Conservation (phyloP, 179 eudicot genomes). For the Drosera spatulata region DNA sequence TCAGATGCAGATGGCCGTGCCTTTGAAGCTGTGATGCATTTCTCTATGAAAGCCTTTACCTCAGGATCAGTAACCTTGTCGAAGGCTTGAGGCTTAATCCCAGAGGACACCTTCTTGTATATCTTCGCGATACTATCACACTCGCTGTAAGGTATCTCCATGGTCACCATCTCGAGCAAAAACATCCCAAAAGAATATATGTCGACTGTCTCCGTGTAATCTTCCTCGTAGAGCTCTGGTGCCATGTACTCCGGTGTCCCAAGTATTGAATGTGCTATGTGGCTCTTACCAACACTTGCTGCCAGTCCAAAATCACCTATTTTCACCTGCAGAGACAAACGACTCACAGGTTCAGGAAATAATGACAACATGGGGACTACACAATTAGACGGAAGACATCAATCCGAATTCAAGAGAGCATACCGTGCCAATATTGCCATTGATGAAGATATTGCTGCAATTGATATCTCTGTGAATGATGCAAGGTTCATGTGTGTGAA, state of each 20-base stretch:
- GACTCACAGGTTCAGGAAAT: background rate
- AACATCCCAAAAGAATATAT: conserved; percentile 32
- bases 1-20: conserved; percentile 19
- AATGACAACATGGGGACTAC: background rate
- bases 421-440: conserved; percentile 33
- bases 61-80: conserved; percentile 20
- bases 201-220: conserved; percentile 22
- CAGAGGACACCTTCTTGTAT: conserved; percentile 26
- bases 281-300: conserved; percentile 15
- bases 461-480: conserved; percentile 6
- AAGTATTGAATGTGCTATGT: conserved; percentile 15
- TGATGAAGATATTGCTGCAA: conserved; percentile 28
- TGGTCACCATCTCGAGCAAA: conserved; percentile 26
- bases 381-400: background rate
- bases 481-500: conserved; percentile 26
- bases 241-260: conserved; percentile 33
- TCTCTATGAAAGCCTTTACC: conserved; percentile 21
- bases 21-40: conserved; percentile 16
- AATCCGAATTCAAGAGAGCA: background rate
- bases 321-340: conserved; percentile 13
- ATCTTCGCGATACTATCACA: conserved; percentile 18
- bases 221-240: conserved; percentile 22
- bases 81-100: conserved; percentile 18
- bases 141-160: conserved; percentile 23
- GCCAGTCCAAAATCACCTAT: conserved; percentile 30